Evolutionary conservation across 495 filamentous ascomycete species (phyloP).

Genomic region (Eremomyces bilateralis): DNA sequence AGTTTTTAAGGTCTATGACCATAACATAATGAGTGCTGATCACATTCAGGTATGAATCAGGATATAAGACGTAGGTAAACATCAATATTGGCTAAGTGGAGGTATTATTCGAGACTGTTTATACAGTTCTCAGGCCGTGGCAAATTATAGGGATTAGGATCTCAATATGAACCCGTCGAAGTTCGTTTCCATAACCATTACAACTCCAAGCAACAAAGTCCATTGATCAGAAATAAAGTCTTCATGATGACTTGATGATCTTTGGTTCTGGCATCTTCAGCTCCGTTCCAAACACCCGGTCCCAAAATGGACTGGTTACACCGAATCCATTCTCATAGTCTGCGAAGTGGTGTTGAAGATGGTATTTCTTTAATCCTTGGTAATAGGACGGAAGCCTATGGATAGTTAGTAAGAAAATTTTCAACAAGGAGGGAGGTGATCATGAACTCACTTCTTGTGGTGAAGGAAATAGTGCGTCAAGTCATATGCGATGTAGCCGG

Average conservation of each 20-base stretch:
- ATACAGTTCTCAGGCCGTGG: too few relatives aligned
- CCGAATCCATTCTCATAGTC: slow-evolving; percentile 97
- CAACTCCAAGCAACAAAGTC: neutral
- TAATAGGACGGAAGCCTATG: slow-evolving; percentile 62
- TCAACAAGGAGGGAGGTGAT: neutral
- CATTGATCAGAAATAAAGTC: slow-evolving; percentile 1
- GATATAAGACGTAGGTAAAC: too few relatives aligned
- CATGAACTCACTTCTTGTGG: slow-evolving; percentile 53
- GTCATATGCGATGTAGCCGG: slow-evolving; percentile 92
- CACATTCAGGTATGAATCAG: too few relatives aligned
- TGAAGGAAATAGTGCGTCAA: slow-evolving; percentile 99
- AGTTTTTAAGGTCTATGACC: too few relatives aligned
- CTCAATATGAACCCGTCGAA: too few relatives aligned
- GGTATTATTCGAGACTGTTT: too few relatives aligned
- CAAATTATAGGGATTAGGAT: too few relatives aligned
- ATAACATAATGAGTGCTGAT: too few relatives aligned
- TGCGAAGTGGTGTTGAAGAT: slow-evolving; percentile 88
- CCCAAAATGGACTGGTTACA: slow-evolving; percentile 97
- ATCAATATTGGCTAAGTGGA: too few relatives aligned
- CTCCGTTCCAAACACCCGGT: slow-evolving; percentile 75
- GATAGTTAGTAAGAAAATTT: slow-evolving; percentile 6
- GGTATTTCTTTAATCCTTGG: slow-evolving; percentile 81
- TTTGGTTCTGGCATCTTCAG: slow-evolving; percentile 26
- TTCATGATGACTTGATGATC: slow-evolving; percentile 16
- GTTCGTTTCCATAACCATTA: neutral